Evolutionary conservation across 2,329 filamentous ascomycete genomes (phyloP).

Genomic region (Aspergillus pseudonomiae): DNA sequence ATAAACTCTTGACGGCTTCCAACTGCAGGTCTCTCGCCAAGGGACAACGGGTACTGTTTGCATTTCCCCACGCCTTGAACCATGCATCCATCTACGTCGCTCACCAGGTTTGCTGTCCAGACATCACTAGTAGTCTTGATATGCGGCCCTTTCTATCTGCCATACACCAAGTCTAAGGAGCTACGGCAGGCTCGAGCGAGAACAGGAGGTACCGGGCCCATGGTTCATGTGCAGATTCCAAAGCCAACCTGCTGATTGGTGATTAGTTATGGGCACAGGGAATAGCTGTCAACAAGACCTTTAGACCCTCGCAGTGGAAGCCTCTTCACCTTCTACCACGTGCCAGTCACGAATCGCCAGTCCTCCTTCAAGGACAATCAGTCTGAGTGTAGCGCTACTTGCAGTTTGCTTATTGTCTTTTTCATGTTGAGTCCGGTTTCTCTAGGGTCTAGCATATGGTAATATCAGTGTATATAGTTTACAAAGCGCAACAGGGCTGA

Average conservation of each 20-base stretch:
- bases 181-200: not conserved
- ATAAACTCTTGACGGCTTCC: not conserved
- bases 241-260: not conserved
- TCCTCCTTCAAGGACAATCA: not conserved
- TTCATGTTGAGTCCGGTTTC: not conserved
- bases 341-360: not conserved
- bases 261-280: not conserved
- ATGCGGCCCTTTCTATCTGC: constrained; percentile 14
- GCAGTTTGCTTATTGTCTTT: not conserved
- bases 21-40: not conserved
- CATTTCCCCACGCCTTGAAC: not conserved
- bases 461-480: not conserved
- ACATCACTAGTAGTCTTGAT: constrained; percentile 11
- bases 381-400: too few species aligned
- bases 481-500: not conserved
- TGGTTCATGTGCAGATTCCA: not conserved
- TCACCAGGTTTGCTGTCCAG: not conserved
- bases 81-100: not conserved
- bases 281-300: not conserved
- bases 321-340: not conserved
- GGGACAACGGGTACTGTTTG: not conserved
- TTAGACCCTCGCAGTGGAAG: not conserved
- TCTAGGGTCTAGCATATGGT: not conserved
- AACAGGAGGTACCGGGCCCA: not conserved
- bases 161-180: constrained; percentile 9